A percentile compares a stretch with the other conserved stretches of the same genome.
Conservation (phyloP, 2,329 filamentous ascomycete species). For the Xylariaceae sp. region DNA sequence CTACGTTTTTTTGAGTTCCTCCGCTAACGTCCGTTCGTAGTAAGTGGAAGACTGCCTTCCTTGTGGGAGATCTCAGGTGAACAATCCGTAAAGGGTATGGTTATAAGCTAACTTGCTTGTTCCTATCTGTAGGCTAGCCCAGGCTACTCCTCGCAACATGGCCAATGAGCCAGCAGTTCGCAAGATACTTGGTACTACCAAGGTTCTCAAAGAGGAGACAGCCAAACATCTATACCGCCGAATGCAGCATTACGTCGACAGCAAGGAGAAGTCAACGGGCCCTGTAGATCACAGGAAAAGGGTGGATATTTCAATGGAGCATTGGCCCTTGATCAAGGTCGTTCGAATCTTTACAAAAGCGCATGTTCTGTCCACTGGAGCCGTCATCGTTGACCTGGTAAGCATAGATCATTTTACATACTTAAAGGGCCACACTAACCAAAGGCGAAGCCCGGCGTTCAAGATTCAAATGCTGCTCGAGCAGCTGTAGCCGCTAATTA, state of each 20-base stretch:
- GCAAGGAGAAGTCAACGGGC: constrained; percentile 25
- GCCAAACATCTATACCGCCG: constrained; percentile 21
- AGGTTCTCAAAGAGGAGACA: constrained; percentile 18
- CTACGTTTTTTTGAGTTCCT: too few relatives aligned
- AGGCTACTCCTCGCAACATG: constrained; percentile 18
- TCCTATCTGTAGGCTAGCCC: too few relatives aligned
- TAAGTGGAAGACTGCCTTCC: too few relatives aligned
- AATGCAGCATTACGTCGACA: constrained; percentile 30
- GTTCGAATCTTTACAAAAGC: constrained; percentile 39
- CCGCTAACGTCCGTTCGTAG: too few relatives aligned
- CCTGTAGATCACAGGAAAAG: constrained; percentile 9
- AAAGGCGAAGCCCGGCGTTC: constrained; percentile 39
- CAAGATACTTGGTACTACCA: constrained; percentile 24
- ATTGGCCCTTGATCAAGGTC: constrained; percentile 44
- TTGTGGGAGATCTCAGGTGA: too few relatives aligned
- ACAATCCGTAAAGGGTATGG: too few relatives aligned
- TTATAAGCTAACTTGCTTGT: too few relatives aligned
- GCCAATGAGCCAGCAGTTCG: constrained; percentile 21
- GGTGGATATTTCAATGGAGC: constrained; percentile 19
- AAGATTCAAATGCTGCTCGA: constrained; percentile 54
- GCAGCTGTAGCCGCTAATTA: constrained; percentile 52
- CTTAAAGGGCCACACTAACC: constrained; percentile 11
- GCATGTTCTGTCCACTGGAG: constrained; percentile 32
- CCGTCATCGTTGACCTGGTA: constrained; percentile 34
- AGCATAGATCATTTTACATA: constrained; percentile 4